phyloP scores from a whole-genome alignment of 768 basidiomycete genomes.

The Macrolepiota fuliginosa region DNA sequence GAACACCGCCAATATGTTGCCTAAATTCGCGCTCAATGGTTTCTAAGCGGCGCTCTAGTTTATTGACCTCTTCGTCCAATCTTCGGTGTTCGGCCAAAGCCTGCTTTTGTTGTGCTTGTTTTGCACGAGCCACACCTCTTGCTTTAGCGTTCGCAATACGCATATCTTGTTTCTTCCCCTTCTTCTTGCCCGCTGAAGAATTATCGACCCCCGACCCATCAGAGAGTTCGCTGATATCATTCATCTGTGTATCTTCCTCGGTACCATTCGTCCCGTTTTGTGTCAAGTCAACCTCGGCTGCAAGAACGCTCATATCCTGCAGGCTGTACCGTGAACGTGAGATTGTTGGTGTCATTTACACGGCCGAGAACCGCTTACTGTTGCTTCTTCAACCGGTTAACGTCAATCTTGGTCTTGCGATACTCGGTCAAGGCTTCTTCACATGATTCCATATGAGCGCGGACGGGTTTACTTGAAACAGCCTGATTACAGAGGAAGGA shows the following conservation, averaged over 20 bases:
- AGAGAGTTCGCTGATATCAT: slow-evolving; percentile 71
- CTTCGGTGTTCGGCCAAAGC: slow-evolving; percentile 81
- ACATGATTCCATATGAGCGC: slow-evolving; percentile 86
- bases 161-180: slow-evolving; percentile 22
- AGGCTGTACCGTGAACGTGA: slow-evolving; percentile 35
- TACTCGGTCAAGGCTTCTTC: slow-evolving; percentile 89
- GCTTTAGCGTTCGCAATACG: slow-evolving; percentile 67
- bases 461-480: slow-evolving; percentile 86
- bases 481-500: slow-evolving; percentile 88
- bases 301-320: slow-evolving; percentile 72
- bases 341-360: background rate
- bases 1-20: slow-evolving; percentile 78
- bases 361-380: slow-evolving; percentile 53
- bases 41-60: slow-evolving; percentile 77
- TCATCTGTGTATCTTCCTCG: slow-evolving; percentile 59
- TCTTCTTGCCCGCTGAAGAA: slow-evolving; percentile 50
- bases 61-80: slow-evolving; percentile 85
- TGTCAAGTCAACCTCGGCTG: slow-evolving; percentile 54
- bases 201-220: slow-evolving; percentile 68
- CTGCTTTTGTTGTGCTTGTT: slow-evolving; percentile 78
- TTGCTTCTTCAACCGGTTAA: slow-evolving; percentile 86
- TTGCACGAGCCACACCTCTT: slow-evolving; percentile 74
- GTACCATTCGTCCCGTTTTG: slow-evolving; percentile 39
- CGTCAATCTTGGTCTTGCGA: slow-evolving; percentile 93
- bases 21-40: slow-evolving; percentile 93